Conservation (phyloP, 108 stramenopile species). For the Mediolabrus comicus region DNA sequence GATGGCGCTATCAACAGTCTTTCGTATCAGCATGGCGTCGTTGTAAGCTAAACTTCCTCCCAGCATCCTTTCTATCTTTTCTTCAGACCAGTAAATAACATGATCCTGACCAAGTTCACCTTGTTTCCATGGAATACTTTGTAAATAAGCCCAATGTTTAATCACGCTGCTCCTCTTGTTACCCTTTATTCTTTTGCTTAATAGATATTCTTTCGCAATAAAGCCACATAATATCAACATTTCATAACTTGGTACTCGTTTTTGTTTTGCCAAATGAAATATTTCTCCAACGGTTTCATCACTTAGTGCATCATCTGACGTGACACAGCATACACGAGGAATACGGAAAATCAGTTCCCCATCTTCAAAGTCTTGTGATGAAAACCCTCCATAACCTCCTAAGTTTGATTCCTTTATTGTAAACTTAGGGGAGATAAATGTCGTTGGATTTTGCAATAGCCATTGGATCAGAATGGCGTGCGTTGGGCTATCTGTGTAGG, state of each 20-base stretch:
- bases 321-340: constrained; percentile 62
- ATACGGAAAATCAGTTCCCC: constrained; percentile 61
- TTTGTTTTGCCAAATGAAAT: constrained; percentile 52
- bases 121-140: constrained; percentile 68
- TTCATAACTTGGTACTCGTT: constrained; percentile 49
- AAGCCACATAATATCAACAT: constrained; percentile 70
- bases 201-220: constrained; percentile 65
- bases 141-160: constrained; percentile 57
- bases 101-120: constrained; percentile 73
- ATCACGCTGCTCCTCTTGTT: constrained; percentile 5
- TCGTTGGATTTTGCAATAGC: constrained; percentile 9
- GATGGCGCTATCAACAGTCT: constrained; percentile 60
- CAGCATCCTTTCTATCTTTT: constrained; percentile 57
- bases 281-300: constrained; percentile 49
- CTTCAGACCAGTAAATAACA: constrained; percentile 67
- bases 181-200: neutral
- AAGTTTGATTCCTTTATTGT: constrained; percentile 16
- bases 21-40: constrained; percentile 55
- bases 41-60: constrained; percentile 58
- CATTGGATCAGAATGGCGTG: constrained; percentile 21
- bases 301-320: constrained; percentile 48
- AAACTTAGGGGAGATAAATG: constrained; percentile 39
- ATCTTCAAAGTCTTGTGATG: constrained; percentile 21
- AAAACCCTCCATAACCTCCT: constrained; percentile 70
- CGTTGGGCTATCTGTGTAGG: neutral